phyloP scores from a whole-genome alignment of 257 asterid genomes.

The Gardenia jasminoides region DNA sequence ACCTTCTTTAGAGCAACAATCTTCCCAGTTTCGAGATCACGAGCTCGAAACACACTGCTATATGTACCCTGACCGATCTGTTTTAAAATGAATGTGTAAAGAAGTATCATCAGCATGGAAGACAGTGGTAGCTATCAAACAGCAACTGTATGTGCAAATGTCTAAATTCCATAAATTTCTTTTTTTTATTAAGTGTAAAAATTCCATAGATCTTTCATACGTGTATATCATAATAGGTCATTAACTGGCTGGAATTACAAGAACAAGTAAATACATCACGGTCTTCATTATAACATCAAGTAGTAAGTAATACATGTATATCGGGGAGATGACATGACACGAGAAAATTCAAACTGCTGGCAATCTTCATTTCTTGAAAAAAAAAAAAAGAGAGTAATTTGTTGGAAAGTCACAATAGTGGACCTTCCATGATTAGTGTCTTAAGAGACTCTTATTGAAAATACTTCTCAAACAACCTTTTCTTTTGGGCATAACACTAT shows the following conservation, averaged over 20 bases:
- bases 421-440: neutral
- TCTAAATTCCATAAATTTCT: neutral
- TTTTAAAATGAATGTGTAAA: slow-evolving; percentile 9
- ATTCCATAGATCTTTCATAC: neutral
- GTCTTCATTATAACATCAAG: neutral
- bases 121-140: neutral
- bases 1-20: slow-evolving; percentile 90
- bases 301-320: neutral
- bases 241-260: neutral
- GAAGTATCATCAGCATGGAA: slow-evolving; percentile 18
- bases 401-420: neutral
- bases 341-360: neutral
- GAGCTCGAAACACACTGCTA: slow-evolving; percentile 90
- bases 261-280: neutral
- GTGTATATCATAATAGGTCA: neutral
- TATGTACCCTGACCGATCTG: slow-evolving; percentile 99
- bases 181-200: no score
- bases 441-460: neutral
- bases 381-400: neutral
- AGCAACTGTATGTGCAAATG: neutral
- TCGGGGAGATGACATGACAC: neutral
- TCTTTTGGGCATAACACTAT: neutral
- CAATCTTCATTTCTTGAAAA: no score
- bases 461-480: neutral
- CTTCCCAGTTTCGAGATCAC: slow-evolving; percentile 71